Conservation (phyloP, 352 stramenopile genomes). For the Aphanomyces cochlioides region DNA sequence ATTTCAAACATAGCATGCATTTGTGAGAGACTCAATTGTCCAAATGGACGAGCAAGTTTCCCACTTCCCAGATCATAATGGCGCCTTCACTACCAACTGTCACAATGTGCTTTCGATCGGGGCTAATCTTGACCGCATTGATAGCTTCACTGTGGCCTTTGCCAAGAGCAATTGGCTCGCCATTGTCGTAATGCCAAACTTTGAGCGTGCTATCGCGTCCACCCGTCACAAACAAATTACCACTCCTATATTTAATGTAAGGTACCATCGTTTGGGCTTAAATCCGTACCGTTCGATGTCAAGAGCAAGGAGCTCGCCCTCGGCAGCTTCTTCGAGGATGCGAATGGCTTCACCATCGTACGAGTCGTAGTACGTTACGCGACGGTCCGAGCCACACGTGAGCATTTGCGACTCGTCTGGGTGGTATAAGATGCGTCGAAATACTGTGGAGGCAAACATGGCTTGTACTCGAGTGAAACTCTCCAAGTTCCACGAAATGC, state of each 20-base stretch:
- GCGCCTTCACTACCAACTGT: constrained; percentile 92
- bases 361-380: constrained; percentile 96
- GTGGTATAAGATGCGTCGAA: constrained; percentile 92
- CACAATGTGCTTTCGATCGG: constrained; percentile 90
- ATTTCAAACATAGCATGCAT: too few relatives aligned
- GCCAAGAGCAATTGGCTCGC: constrained; percentile 80
- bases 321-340: constrained; percentile 89
- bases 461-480: constrained; percentile 90
- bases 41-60: constrained; percentile 35
- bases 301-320: constrained; percentile 89
- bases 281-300: constrained; percentile 76
- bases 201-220: constrained; percentile 89
- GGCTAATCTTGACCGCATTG: constrained; percentile 89
- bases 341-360: constrained; percentile 93
- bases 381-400: constrained; percentile 92
- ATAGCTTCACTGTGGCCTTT: constrained; percentile 93
- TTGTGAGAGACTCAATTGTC: neutral
- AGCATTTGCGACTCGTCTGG: constrained; percentile 96
- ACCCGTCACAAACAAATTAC: constrained; percentile 89
- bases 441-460: constrained; percentile 95
- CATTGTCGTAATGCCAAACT: constrained; percentile 97
- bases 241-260: constrained; percentile 35
- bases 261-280: too few relatives aligned
- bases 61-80: constrained; percentile 95
- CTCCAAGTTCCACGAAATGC: constrained; percentile 96